Percentiles rank a stretch among this genome's conserved stretches.
Conservation (phyloP, 306 rosid genomes). For the Medicago truncatula region MtrunA17r5.0-ANR NC_053045.1:4457001-4457500, state of each 20-base stretch:
- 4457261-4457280: constrained; percentile 11
- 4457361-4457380: constrained; percentile 7
- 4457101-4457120: not conserved
- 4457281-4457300: not conserved
- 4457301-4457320: constrained; percentile 16
- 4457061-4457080: not conserved
- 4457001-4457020: not conserved
- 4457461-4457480: not conserved
- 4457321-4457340: constrained; percentile 19
- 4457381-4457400: not conserved
- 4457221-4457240: constrained; percentile 16
- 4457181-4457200: not conserved
- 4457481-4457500: not conserved
- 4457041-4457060: not conserved
- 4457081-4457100: not conserved
- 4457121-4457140: constrained; percentile 17
- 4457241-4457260: constrained; percentile 19
- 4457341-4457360: constrained; percentile 3
- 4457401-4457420: not conserved
- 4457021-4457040: not conserved
- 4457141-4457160: constrained; percentile 17
- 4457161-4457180: constrained; percentile 4
- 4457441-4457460: not conserved
- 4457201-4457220: constrained; percentile 10
- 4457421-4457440: not conserved